Percentiles rank a stretch among this genome's conserved stretches.
Evolutionary conservation across 176 grass and related monocot genomes (phyloP).

Genomic region (Hordeum marinum): DNA sequence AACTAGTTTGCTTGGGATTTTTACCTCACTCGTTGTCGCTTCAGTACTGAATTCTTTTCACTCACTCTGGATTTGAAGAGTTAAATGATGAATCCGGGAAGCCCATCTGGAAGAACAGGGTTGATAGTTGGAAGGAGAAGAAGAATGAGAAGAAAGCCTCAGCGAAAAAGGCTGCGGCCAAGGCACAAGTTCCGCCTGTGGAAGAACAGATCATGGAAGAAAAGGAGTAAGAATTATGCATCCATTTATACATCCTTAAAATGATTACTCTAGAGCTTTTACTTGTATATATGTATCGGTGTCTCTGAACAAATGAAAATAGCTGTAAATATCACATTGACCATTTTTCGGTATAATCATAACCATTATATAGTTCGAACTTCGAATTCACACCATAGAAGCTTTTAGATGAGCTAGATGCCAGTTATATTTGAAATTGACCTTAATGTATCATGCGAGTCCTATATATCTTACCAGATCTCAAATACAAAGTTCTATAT

Average conservation of each 20-base stretch:
- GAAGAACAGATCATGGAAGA: constrained; percentile 90
- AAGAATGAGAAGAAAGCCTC: constrained; percentile 79
- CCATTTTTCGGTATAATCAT: neutral
- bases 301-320: constrained; percentile 13
- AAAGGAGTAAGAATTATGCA: constrained; percentile 62
- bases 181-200: constrained; percentile 60
- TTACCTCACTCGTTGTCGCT: neutral
- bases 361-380: neutral
- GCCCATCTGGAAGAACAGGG: constrained; percentile 97
- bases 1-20: neutral
- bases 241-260: neutral
- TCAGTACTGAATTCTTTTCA: neutral
- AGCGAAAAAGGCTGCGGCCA: constrained; percentile 52
- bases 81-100: constrained; percentile 84
- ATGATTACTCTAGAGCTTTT: neutral
- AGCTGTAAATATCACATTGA: neutral
- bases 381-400: neutral
- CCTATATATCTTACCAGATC: neutral
- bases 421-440: neutral
- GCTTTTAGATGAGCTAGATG: neutral
- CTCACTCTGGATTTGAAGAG: constrained; percentile 46
- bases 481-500: neutral
- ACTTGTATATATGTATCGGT: neutral
- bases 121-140: constrained; percentile 97
- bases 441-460: neutral